Evolutionary conservation across 208 protist genomes (phyloP).

Genomic region (Leishmania guyanensis): DNA sequence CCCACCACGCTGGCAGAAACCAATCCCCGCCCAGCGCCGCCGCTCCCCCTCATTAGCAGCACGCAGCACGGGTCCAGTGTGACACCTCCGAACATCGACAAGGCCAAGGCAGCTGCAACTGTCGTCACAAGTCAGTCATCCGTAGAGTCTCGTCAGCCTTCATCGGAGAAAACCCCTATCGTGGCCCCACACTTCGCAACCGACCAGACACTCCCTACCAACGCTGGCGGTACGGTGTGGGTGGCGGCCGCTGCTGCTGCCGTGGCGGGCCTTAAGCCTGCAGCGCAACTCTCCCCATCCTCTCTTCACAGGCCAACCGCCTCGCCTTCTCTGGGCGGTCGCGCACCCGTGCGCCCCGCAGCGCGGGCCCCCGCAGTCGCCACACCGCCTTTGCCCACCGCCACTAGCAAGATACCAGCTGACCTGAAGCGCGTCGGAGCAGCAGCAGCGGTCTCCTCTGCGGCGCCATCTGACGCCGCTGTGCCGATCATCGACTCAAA

Average conservation of each 20-base stretch:
- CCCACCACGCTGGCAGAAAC: not conserved
- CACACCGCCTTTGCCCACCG: not conserved
- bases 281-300: not conserved
- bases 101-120: not conserved
- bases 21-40: not conserved
- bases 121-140: not conserved
- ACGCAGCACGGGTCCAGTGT: not conserved
- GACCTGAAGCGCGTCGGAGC: not conserved
- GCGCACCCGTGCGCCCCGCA: not conserved
- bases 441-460: not conserved
- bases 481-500: not conserved
- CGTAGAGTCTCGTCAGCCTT: not conserved
- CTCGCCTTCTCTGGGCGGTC: not conserved
- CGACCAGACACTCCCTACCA: not conserved
- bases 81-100: not conserved
- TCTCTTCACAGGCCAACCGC: not conserved
- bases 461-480: not conserved
- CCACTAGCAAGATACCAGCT: not conserved
- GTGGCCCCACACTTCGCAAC: not conserved
- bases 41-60: conserved; percentile 4
- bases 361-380: not conserved
- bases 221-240: not conserved
- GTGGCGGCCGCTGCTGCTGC: not conserved
- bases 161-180: not conserved
- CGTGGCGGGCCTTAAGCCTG: not conserved